Evolutionary conservation across 2,329 filamentous ascomycete species (phyloP).

Genomic region (Xylaria sp.): DNA sequence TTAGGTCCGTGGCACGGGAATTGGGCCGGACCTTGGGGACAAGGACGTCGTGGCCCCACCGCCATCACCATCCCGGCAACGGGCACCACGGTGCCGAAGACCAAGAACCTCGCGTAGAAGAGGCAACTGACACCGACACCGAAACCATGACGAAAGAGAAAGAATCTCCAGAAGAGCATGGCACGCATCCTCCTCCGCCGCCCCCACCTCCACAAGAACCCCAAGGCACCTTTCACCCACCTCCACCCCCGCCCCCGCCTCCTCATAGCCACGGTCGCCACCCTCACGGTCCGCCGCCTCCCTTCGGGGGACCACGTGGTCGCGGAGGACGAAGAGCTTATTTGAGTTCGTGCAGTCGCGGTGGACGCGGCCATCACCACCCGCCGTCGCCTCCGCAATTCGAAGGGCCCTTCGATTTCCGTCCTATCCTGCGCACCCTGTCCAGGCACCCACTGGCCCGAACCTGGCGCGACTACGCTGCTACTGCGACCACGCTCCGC

Average conservation of each 20-base stretch:
- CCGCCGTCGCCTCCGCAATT: constrained; percentile 32
- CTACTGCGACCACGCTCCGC: constrained; percentile 24
- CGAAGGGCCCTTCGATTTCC: constrained; percentile 45
- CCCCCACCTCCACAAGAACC: constrained; percentile 24
- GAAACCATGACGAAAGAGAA: no score
- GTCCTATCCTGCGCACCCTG: constrained; percentile 48
- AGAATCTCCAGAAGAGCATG: constrained; percentile 29
- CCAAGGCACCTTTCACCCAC: constrained; percentile 24
- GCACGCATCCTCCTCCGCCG: constrained; percentile 18
- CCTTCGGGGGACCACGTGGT: constrained; percentile 27
- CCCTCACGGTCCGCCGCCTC: constrained; percentile 34
- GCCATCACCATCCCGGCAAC: constrained; percentile 36
- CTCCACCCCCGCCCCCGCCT: constrained; percentile 28
- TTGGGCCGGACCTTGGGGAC: constrained; percentile 17
- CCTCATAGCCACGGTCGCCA: constrained; percentile 15
- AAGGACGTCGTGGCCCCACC: constrained; percentile 29
- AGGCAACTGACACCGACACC: constrained; percentile 44
- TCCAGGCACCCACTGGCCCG: constrained; percentile 51
- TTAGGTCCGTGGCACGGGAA: constrained; percentile 28
- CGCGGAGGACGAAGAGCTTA: constrained; percentile 30
- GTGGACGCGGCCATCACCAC: constrained; percentile 25
- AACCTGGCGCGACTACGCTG: constrained; percentile 47
- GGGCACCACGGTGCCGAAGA: constrained; percentile 34
- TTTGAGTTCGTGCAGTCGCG: no score
- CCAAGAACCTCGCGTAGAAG: constrained; percentile 43